Conservation (phyloP, 352 stramenopile genomes). For the Globisporangium heterothallicum region DNA sequence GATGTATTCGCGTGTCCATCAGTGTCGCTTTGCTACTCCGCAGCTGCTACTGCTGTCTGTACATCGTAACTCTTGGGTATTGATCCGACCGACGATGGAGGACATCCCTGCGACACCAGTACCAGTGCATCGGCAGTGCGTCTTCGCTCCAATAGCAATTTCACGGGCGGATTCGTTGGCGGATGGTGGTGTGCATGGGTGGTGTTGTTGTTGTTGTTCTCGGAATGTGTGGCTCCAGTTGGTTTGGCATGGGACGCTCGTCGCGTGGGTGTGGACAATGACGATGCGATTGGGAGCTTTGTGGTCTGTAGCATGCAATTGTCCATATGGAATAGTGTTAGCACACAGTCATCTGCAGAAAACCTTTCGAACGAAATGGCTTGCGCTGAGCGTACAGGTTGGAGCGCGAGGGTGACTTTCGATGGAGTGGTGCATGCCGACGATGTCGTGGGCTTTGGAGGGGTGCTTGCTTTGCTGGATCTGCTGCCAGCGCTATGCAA, state of each 20-base stretch:
- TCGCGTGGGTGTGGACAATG: background rate
- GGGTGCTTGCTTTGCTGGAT: background rate
- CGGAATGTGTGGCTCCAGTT: background rate
- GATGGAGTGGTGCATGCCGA: background rate
- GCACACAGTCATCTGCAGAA: background rate
- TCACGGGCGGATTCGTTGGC: conserved; percentile 56
- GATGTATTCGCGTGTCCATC: too few species aligned
- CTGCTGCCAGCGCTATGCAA: background rate
- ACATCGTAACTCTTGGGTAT: too few species aligned
- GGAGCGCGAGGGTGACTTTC: conserved; percentile 12
- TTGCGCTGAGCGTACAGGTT: conserved; percentile 10
- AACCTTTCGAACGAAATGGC: background rate
- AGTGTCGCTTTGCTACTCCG: too few species aligned
- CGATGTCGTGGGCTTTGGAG: background rate
- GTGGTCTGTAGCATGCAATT: background rate
- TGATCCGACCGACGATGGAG: background rate
- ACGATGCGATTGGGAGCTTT: background rate
- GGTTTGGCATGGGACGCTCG: background rate
- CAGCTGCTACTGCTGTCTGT: background rate
- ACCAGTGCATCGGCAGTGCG: conserved; percentile 20
- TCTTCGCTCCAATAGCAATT: conserved; percentile 50
- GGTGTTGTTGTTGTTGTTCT: conserved; percentile 4
- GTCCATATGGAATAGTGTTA: background rate
- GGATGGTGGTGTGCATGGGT: background rate
- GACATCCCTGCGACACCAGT: background rate